Conservation (phyloP, 2,329 filamentous ascomycete species). For the Aspergillus spinulosporus region DNA sequence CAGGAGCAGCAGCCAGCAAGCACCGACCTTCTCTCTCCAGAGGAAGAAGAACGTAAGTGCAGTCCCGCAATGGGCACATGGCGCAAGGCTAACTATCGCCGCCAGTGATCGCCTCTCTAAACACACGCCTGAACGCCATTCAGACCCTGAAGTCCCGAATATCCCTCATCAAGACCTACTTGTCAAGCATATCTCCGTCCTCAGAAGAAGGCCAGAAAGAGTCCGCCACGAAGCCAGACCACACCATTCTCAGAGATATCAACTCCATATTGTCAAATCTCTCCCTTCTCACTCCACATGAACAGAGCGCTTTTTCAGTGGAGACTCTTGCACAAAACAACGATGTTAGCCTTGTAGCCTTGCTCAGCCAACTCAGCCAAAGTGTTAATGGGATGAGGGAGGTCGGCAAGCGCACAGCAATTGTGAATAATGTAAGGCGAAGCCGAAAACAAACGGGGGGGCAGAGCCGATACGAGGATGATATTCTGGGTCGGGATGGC, state of each 20-base stretch:
- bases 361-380: conserved; percentile 74
- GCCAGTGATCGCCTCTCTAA: conserved; percentile 61
- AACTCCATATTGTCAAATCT: conserved; percentile 82
- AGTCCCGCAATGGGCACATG: neutral
- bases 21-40: conserved; percentile 49
- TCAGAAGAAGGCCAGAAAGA: conserved; percentile 17
- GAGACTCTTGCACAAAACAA: conserved; percentile 78
- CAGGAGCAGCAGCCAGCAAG: conserved; percentile 29
- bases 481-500: conserved; percentile 25
- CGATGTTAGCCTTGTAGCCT: conserved; percentile 74
- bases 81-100: conserved; percentile 15
- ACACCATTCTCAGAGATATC: conserved; percentile 81
- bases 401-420: conserved; percentile 70
- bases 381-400: conserved; percentile 70
- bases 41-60: conserved; percentile 63
- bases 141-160: conserved; percentile 85
- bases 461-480: conserved; percentile 31
- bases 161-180: conserved; percentile 71
- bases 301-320: conserved; percentile 63
- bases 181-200: conserved; percentile 69
- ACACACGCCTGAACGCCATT: conserved; percentile 86
- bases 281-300: conserved; percentile 73
- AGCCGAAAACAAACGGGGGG: conserved; percentile 28
- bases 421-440: conserved; percentile 52
- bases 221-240: conserved; percentile 58